Evolutionary conservation across 495 filamentous ascomycete genomes (phyloP), one percentile per base, ranked within the genome.

Genomic region (Annulohypoxylon nitens): DNA sequence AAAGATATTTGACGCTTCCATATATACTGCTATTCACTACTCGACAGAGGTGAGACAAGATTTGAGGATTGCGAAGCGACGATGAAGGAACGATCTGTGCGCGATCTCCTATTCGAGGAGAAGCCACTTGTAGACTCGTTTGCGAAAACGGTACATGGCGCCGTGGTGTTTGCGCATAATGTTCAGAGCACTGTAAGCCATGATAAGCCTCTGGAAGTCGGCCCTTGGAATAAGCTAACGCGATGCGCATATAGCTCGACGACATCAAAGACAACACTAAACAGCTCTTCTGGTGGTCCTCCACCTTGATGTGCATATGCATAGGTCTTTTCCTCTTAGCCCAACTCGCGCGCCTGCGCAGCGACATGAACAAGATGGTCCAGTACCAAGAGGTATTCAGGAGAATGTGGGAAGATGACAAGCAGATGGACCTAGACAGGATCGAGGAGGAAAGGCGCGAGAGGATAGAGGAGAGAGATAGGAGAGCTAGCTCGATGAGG

Each of bases 371-470:
- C 16, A 59, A 36, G 4, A 14, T 78, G 47, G 65, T 66, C 41
- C 51, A 55, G 8, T 69, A 72, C 12, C 73, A 72, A 45, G 67
- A 53, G n/a, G 26, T 55, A 7, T 78, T 76, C 57, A 54, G 53
- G 34, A 26, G 33, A 51, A 71, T 74, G 70, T 74, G 67, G 76
- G 48, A 67, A 0, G 67, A 78, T 16, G 76, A 74, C n/a, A 71
- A 43, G n/a, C 18, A 20, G 9, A 41, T 37, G 4, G 45, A 64
- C 6, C n/a, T 53, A 26, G 59, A 70, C n/a, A 67, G 58, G 47
- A 18, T 41, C 7, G 58, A 66, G 1, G 47, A 60, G 10, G 10
- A 33, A 18, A 59, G n/a, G 53, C 48, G 33, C 23, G 51, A 64
- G 54, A 69, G n/a, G 16, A 50, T 43, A 5, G 18, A 48, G 6